phyloP scores from a whole-genome alignment of 495 filamentous ascomycete genomes.

The Thermothielavioides terrestris region DNA sequence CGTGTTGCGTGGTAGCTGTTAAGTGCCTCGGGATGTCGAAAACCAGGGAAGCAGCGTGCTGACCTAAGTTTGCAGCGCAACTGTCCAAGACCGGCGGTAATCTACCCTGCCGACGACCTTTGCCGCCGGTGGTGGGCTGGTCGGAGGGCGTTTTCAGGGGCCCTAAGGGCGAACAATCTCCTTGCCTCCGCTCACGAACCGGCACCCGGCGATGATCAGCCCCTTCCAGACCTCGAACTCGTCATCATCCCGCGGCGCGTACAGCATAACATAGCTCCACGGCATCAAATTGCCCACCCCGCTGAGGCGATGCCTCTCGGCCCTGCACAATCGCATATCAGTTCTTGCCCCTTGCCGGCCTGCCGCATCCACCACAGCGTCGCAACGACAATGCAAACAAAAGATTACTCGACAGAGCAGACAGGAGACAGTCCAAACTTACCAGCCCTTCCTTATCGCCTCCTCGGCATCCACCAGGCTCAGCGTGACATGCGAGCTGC shows the following conservation, averaged over 20 bases:
- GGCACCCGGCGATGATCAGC: background rate
- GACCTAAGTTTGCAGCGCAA: too few species aligned
- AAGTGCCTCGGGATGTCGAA: too few species aligned
- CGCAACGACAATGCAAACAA: too few species aligned
- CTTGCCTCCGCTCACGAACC: background rate
- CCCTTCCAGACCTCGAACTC: slow-evolving; percentile 1
- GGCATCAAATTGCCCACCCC: background rate
- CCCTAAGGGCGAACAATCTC: background rate
- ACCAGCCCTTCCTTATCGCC: background rate
- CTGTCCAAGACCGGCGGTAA: too few species aligned
- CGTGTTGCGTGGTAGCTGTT: too few species aligned
- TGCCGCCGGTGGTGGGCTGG: too few species aligned
- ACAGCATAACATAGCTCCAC: slow-evolving; percentile 3
- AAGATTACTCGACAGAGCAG: too few species aligned
- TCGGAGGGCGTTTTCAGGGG: background rate
- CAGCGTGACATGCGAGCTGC: slow-evolving; percentile 1
- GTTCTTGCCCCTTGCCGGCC: too few species aligned
- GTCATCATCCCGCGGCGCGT: background rate
- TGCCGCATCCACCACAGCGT: too few species aligned
- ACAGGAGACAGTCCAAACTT: background rate
- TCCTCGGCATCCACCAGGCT: slow-evolving; percentile 2
- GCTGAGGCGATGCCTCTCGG: slow-evolving; percentile 1
- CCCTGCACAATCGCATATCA: too few species aligned
- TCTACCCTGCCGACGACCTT: too few species aligned
- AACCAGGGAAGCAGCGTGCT: too few species aligned